Percentiles rank a stretch among this genome's conserved stretches.
Evolutionary conservation across 768 basidiomycete genomes (phyloP).

Genomic region (Podaxis rugospora): DNA sequence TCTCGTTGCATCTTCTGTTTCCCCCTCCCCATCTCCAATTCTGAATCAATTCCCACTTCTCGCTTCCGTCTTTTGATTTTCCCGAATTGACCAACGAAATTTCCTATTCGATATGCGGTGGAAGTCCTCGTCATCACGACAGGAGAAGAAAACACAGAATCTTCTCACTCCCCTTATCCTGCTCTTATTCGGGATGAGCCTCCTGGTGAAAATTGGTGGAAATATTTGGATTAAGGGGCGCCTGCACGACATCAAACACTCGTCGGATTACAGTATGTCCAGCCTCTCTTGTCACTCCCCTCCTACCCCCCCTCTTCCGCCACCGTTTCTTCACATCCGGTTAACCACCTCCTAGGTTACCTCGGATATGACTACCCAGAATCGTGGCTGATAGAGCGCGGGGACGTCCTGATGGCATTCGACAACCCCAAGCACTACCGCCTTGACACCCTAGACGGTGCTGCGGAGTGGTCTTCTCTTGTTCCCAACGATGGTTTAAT

Average conservation of each 20-base stretch:
- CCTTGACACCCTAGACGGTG: conserved; percentile 23
- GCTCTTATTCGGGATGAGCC: neutral
- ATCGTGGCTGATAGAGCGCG: conserved; percentile 25
- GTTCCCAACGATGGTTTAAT: conserved; percentile 27
- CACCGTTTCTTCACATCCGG: neutral
- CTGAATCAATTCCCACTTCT: neutral
- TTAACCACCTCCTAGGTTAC: conserved; percentile 20
- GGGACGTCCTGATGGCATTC: conserved; percentile 27
- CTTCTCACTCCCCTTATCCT: conserved; percentile 2
- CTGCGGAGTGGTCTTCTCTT: conserved; percentile 26
- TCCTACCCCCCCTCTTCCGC: neutral
- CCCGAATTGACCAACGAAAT: neutral
- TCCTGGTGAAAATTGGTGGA: conserved; percentile 3
- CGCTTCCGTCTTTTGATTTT: neutral
- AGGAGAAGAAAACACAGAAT: neutral
- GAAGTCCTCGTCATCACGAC: neutral
- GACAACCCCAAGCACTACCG: conserved; percentile 27
- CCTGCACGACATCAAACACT: neutral
- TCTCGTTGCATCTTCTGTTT: neutral
- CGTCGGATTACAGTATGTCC: neutral
- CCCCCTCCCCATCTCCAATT: neutral
- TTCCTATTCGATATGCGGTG: neutral
- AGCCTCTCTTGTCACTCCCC: neutral
- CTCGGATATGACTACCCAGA: conserved; percentile 28
- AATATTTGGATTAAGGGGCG: neutral